Conservation (phyloP, 2,329 filamentous ascomycete species). For the Calonectria henricotiae region DNA sequence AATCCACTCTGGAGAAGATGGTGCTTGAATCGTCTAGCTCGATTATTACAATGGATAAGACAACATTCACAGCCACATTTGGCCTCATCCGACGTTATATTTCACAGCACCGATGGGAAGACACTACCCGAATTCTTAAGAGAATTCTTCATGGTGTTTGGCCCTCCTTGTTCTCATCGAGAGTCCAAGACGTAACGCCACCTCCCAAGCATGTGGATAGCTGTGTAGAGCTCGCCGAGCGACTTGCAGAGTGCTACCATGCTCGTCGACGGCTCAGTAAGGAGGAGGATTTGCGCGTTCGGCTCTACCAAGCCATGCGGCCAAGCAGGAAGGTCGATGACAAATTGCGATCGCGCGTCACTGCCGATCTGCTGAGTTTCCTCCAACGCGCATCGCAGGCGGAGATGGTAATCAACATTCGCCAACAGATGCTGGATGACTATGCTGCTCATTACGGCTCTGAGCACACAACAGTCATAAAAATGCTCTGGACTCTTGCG, state of each 20-base stretch:
- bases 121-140: not conserved
- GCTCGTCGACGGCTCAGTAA: slow-evolving; percentile 4
- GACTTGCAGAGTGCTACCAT: slow-evolving; percentile 15
- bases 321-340: slow-evolving; percentile 7
- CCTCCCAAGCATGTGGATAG: slow-evolving; percentile 13
- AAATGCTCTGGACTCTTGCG: slow-evolving; percentile 12
- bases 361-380: not conserved
- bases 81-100: slow-evolving; percentile 9
- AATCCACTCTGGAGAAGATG: slow-evolving; percentile 8
- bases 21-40: slow-evolving; percentile 4
- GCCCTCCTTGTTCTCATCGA: slow-evolving; percentile 1
- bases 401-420: slow-evolving; percentile 9
- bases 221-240: slow-evolving; percentile 3
- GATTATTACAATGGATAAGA: slow-evolving; percentile 6
- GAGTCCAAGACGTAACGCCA: slow-evolving; percentile 4
- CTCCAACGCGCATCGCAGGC: not conserved
- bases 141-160: not conserved
- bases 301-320: slow-evolving; percentile 7
- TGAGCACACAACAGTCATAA: not conserved
- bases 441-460: not conserved
- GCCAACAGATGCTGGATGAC: slow-evolving; percentile 11
- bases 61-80: slow-evolving; percentile 15
- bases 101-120: slow-evolving; percentile 13
- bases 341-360: not conserved
- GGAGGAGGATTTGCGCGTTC: slow-evolving; percentile 1